These are phyloP conservation scores for Trichoderma oligosporum DNA, from an alignment of 2,329 filamentous ascomycete genomes.

Conservation along the genomic window DNA sequence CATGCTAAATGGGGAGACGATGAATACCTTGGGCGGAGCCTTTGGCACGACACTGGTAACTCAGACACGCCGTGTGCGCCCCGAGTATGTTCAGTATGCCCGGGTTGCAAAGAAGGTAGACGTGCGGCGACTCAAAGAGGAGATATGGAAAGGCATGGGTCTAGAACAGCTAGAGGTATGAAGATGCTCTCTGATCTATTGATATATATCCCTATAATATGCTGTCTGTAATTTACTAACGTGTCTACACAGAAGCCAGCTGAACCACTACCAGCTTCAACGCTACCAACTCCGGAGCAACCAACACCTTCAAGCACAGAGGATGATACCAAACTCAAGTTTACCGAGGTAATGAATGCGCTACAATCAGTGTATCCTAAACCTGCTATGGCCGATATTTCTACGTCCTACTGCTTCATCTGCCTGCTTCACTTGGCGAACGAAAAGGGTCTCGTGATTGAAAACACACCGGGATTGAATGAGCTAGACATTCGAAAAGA, in stretches of 20 bases:
- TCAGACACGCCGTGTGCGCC: conserved; percentile 57
- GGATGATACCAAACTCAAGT: conserved; percentile 63
- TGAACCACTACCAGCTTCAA: conserved; percentile 26
- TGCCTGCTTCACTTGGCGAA: conserved; percentile 87
- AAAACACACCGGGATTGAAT: conserved; percentile 55
- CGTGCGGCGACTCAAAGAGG: conserved; percentile 64
- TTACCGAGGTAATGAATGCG: conserved; percentile 88
- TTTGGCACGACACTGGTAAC: conserved; percentile 68
- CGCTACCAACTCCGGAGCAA: conserved; percentile 25
- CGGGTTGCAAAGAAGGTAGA: conserved; percentile 69
- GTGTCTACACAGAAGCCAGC: conserved; percentile 1
- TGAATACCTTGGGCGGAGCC: conserved; percentile 41
- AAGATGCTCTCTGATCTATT: neutral
- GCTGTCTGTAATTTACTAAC: neutral
- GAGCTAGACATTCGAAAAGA: conserved; percentile 62
- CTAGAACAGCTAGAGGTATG: conserved; percentile 52
- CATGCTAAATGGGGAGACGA: conserved; percentile 49
- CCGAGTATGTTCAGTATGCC: conserved; percentile 68
- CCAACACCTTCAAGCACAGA: conserved; percentile 27
- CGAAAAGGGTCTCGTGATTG: conserved; percentile 81
- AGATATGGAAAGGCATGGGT: conserved; percentile 65
- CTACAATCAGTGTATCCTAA: conserved; percentile 83
- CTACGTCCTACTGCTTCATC: conserved; percentile 90
- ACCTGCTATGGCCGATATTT: conserved; percentile 86
- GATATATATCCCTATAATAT: neutral